Evolutionary conservation across 495 filamentous ascomycete species (phyloP).

Genomic region (Saxophila tyrrhenica): DNA sequence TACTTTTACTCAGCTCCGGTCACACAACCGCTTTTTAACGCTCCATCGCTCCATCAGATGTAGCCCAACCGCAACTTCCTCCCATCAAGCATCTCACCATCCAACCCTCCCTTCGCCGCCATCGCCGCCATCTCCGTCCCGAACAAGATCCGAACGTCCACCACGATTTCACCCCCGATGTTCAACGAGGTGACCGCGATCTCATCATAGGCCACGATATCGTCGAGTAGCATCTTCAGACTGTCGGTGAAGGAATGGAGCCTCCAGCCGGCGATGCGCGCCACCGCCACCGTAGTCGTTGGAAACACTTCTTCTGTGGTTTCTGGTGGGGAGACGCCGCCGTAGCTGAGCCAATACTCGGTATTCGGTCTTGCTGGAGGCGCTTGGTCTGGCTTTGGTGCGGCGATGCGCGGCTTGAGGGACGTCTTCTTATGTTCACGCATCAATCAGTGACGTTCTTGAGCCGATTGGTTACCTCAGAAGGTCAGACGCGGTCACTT

Average conservation of each 20-base stretch:
- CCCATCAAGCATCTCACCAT: constrained; percentile 1
- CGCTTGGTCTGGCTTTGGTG: too few species aligned
- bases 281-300: constrained; percentile 2
- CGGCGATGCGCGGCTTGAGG: too few species aligned
- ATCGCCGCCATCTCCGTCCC: neutral
- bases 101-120: neutral
- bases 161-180: constrained; percentile 7
- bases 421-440: too few species aligned
- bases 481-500: too few species aligned
- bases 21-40: neutral
- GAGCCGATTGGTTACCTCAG: too few species aligned
- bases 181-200: neutral
- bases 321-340: too few species aligned
- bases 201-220: neutral
- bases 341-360: too few species aligned
- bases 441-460: too few species aligned
- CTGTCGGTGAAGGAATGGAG: neutral
- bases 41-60: neutral
- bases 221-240: neutral
- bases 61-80: constrained; percentile 7
- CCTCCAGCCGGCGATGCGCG: constrained; percentile 5
- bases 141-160: constrained; percentile 5
- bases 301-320: neutral
- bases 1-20: neutral
- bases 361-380: too few species aligned